Evolutionary conservation across 164 flowering plant species (phyloP).

Genomic region (Dillenia suffruticosa): DNA sequence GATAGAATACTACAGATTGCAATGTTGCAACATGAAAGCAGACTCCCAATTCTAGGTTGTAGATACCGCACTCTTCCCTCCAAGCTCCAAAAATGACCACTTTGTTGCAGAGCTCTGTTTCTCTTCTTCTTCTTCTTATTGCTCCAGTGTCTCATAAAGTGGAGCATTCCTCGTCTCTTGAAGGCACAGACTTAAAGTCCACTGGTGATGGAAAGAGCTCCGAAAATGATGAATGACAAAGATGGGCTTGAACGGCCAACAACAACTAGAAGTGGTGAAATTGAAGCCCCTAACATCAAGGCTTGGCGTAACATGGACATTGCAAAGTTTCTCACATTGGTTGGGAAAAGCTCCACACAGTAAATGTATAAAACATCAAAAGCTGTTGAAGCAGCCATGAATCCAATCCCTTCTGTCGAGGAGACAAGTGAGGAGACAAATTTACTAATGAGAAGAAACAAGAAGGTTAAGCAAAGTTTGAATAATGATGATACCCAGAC

Average conservation of each 20-base stretch:
- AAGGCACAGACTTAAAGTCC: slow-evolving; percentile 42
- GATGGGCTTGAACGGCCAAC: slow-evolving; percentile 40
- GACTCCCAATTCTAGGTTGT: too few relatives aligned
- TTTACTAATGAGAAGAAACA: too few relatives aligned
- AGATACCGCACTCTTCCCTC: slow-evolving; percentile 8
- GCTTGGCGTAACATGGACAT: slow-evolving; percentile 53
- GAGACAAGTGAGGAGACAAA: too few relatives aligned
- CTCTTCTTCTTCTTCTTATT: slow-evolving; percentile 52
- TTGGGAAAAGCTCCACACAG: slow-evolving; percentile 64
- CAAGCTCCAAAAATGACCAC: slow-evolving; percentile 23
- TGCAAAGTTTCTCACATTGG: slow-evolving; percentile 54
- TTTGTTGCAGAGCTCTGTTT: slow-evolving; percentile 7
- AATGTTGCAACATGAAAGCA: too few relatives aligned
- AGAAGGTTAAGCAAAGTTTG: too few relatives aligned
- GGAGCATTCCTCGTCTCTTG: slow-evolving; percentile 59
- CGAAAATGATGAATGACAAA: slow-evolving; percentile 45
- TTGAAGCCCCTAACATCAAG: slow-evolving; percentile 53
- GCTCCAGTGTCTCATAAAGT: slow-evolving; percentile 58
- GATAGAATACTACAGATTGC: too few relatives aligned
- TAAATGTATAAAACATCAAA: slow-evolving; percentile 45
- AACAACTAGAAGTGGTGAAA: slow-evolving; percentile 49
- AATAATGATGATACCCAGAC: too few relatives aligned
- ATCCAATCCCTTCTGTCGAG: slow-evolving; percentile 44
- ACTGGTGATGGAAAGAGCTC: slow-evolving; percentile 35
- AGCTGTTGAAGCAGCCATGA: slow-evolving; percentile 62